Conservation (phyloP, 1,139 yeast genomes). For the Casaregolazyma suthepensis region DNA sequence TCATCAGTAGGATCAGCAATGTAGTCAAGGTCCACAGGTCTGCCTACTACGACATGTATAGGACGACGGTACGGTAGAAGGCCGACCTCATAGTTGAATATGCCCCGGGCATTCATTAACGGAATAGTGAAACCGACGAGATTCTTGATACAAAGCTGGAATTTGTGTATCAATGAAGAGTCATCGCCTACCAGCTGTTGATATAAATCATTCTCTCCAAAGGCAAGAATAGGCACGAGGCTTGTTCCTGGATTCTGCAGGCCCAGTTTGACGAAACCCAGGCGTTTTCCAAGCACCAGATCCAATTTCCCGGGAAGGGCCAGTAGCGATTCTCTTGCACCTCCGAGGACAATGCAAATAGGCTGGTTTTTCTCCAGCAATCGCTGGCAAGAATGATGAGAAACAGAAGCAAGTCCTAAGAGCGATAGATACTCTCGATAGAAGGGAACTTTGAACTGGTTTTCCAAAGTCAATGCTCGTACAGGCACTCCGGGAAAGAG, state of each 20-base stretch:
- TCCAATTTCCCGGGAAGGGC: constrained; percentile 57
- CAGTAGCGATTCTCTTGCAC: constrained; percentile 83
- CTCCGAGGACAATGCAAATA: constrained; percentile 88
- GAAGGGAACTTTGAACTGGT: constrained; percentile 82
- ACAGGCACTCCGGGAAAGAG: constrained; percentile 78
- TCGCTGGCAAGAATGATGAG: constrained; percentile 63
- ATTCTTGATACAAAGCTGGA: constrained; percentile 69
- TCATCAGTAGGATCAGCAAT: constrained; percentile 39
- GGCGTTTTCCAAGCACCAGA: constrained; percentile 68
- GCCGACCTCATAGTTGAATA: constrained; percentile 90
- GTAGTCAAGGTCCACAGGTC: constrained; percentile 67
- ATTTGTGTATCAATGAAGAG: constrained; percentile 45
- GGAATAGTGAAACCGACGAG: constrained; percentile 81
- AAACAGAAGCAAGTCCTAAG: constrained; percentile 81
- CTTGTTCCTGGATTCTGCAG: constrained; percentile 69
- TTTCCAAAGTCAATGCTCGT: constrained; percentile 71
- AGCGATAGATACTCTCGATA: constrained; percentile 80
- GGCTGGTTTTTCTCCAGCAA: constrained; percentile 59
- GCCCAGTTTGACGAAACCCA: constrained; percentile 86
- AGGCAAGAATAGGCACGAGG: constrained; percentile 83
- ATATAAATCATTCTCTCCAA: constrained; percentile 82
- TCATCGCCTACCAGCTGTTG: constrained; percentile 53
- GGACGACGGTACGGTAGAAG: constrained; percentile 79
- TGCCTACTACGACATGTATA: constrained; percentile 63
- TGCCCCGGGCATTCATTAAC: constrained; percentile 85